These are phyloP conservation scores for Rhynchosporium agropyri DNA, from an alignment of 2,329 filamentous ascomycete species.

Conservation along the genomic window DNA sequence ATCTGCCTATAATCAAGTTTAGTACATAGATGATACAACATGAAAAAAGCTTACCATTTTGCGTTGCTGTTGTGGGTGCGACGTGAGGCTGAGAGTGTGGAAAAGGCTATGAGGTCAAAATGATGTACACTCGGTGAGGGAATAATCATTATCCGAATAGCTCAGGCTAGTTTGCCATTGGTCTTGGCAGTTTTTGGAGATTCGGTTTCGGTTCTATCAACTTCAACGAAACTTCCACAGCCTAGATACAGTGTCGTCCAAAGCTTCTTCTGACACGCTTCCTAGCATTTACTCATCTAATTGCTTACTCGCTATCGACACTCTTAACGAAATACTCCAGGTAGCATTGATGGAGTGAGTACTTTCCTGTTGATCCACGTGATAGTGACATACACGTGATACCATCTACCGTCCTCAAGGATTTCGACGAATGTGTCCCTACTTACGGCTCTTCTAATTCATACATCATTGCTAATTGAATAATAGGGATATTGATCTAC, in stretches of 20 bases:
- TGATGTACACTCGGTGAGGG: not conserved
- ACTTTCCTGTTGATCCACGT: not conserved
- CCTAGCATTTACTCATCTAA: too few species aligned
- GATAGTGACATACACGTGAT: conserved; percentile 21
- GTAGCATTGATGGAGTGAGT: conserved; percentile 20
- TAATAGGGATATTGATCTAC: conserved; percentile 27
- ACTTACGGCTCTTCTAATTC: too few species aligned
- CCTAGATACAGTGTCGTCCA: not conserved
- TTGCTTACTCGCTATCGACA: too few species aligned
- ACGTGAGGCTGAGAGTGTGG: conserved; percentile 7
- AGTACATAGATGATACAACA: not conserved
- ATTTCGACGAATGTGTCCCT: not conserved
- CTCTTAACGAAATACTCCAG: not conserved
- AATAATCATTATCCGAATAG: conserved; percentile 2
- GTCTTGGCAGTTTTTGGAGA: not conserved
- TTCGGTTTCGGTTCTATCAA: conserved; percentile 2
- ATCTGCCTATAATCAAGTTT: conserved; percentile 68
- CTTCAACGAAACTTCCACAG: not conserved
- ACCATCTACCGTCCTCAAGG: not conserved
- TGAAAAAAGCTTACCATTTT: conserved; percentile 30
- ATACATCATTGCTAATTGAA: conserved; percentile 8
- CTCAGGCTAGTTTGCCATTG: not conserved
- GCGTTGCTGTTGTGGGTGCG: conserved; percentile 2
- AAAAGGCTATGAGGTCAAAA: conserved; percentile 2
- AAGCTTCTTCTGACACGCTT: too few species aligned